Evolutionary conservation across 208 protist genomes (phyloP), one percentile per base, ranked within the genome.

Genomic region (Endotrypanum monterogeii): DNA sequence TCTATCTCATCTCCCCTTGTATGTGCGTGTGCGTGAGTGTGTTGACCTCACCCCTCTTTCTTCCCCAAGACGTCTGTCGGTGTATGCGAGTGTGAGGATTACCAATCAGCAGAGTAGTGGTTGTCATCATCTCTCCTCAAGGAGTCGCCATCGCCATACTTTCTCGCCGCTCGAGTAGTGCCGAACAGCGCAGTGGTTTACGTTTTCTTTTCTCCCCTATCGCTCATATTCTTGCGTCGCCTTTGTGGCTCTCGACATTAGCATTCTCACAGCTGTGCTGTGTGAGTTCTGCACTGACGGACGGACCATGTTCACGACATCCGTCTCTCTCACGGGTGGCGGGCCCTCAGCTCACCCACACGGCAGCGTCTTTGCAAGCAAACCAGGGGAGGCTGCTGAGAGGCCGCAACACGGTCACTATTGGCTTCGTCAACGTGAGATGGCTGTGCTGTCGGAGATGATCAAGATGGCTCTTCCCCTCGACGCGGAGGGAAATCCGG

Each of bases 391-490:
- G 48, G 30, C 46, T 7, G 32, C 32, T 30, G 41, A 50, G 61
- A 37, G 30, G 50, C 61, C 28, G 44, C 58, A 23, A 32, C n/a
- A 25, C 20, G 25, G 12, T 44, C 90, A 92, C 50, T 82, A 94
- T 72, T 83, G 79, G 46, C 78, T 96, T 69, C 92, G 92, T 1
- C 80, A 83, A 61, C 84, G 85, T 16, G 83, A 96, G 75, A 82
- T 86, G 68, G 83, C 85, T 14, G 89, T 92, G 30, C 71, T 96
- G 30, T 76, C 76, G 1, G 78, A 86, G 25, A 96, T 96, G 90
- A 94, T 96, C 50, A 69, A 76, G 32, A 82, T 76, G 48, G 87
- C 92, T 0, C 71, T 93, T 16, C 92, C 92, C 16, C 66, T 96
- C 25, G 82, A 84, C 61, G 51, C 55, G 9, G 67, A 80, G 57